Evolutionary conservation across 148 eudicot genomes (phyloP).

Genomic region (Gaultheria prostrata): DNA sequence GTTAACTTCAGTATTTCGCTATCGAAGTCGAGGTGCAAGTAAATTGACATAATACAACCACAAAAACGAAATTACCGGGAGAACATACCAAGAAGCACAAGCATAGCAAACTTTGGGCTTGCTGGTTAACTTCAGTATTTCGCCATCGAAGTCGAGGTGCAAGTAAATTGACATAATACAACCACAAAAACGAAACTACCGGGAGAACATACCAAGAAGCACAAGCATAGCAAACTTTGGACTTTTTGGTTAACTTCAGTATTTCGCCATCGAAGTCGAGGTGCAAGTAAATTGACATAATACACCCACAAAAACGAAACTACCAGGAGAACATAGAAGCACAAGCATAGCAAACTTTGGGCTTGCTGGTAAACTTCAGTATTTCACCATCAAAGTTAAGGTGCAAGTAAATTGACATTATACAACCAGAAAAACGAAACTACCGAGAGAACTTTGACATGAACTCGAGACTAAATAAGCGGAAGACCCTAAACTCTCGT

Average conservation of each 20-base stretch:
- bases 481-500: too few relatives aligned
- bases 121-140: background rate
- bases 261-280: background rate
- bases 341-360: background rate
- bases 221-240: background rate
- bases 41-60: background rate
- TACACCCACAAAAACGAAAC: background rate
- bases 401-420: fast-evolving
- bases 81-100: background rate
- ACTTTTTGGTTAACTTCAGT: background rate
- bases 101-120: background rate
- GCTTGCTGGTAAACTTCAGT: background rate
- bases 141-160: background rate
- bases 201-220: background rate
- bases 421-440: background rate
- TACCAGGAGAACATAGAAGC: background rate
- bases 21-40: background rate
- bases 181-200: too few relatives aligned
- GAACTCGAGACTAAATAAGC: too few relatives aligned
- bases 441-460: too few relatives aligned
- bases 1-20: background rate
- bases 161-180: background rate
- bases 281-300: fast-evolving
- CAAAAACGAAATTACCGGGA: too few relatives aligned
- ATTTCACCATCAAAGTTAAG: background rate